phyloP scores from a whole-genome alignment of 2,329 filamentous ascomycete species.

The Pyrenophora teres region DNA sequence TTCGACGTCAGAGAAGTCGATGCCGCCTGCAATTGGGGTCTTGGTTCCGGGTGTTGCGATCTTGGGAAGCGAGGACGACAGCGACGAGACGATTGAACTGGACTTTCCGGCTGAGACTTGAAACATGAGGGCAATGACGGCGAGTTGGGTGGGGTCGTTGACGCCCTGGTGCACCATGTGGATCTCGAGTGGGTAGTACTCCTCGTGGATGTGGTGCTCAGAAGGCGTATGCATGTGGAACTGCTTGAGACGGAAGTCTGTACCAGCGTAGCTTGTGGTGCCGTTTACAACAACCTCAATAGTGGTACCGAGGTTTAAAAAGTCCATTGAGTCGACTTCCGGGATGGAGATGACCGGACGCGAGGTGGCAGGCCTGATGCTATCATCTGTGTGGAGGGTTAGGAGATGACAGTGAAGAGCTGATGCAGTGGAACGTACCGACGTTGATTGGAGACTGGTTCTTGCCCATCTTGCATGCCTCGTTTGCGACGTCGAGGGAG shows the following conservation, averaged over 20 bases:
- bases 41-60: conserved; percentile 50
- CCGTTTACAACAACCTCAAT: conserved; percentile 62
- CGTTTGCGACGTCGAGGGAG: conserved; percentile 51
- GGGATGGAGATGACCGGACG: conserved; percentile 49
- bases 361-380: conserved; percentile 36
- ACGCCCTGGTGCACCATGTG: conserved; percentile 64
- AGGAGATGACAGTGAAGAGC: not conserved
- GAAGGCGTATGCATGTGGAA: conserved; percentile 67
- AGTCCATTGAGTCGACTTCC: conserved; percentile 49
- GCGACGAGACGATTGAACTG: conserved; percentile 36
- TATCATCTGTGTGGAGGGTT: conserved; percentile 31
- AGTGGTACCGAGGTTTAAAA: conserved; percentile 64
- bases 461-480: conserved; percentile 54
- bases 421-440: conserved; percentile 28
- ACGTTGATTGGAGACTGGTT: conserved; percentile 64
- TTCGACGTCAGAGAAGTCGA: conserved; percentile 53
- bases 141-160: conserved; percentile 43
- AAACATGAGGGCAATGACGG: conserved; percentile 51
- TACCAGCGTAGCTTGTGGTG: conserved; percentile 50
- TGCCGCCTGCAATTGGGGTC: conserved; percentile 35
- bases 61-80: conserved; percentile 44
- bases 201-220: conserved; percentile 60
- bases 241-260: conserved; percentile 55
- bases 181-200: conserved; percentile 55
- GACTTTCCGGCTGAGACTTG: conserved; percentile 46